Evolutionary conservation across 176 grass and related monocot genomes (phyloP), one percentile per base, ranked within the genome.

Genomic region (Raddia guianensis): DNA sequence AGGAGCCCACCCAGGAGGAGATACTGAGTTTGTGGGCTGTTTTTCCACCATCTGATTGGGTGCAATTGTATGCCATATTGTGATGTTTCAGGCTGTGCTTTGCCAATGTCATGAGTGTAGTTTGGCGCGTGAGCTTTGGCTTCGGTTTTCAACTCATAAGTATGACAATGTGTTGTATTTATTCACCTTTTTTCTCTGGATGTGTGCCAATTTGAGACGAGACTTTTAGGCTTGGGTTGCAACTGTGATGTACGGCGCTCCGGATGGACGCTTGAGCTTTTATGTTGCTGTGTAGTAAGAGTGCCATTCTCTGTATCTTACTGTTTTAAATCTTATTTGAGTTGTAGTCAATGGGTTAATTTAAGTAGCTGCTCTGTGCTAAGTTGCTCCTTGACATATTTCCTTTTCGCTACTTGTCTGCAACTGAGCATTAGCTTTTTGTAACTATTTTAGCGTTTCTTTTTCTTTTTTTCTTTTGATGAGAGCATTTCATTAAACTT

Each of bases 1-100:
- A 80, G 77, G 49, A 80, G 77, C 7, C 77, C 77, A 14, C 63
- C 63, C 34, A 80, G 63, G 63, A 80, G 77, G 13, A 80, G 63
- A 27, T 80, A 80, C n/a, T 80, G 35, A 67, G 11, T 14, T 78
- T 63, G 19, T 56, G 54, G 11, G 27, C 65, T 63, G 19, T 56
- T 21, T 79, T 63, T 44, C 11, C n/a, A 68, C 18, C 35, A 11
- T 68, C 16, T 44, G 3, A 16, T 21, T 14, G 27, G 32, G 18
- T 52, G 61, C 9, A 10, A 8, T 54, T 54, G 6, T 44, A 13
- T 67, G 63, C 32, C 14, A 64, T 7, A 19, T 37, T 18, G 18
- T 56, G 12, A 40, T 40, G 37, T 19, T 59, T 58, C 6, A 21
- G 49, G 12, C n/a, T 66, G 37, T 66, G 62, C 11, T 27, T 66